A percentile compares a stretch with the other conserved stretches of the same genome.
phyloP scores from a whole-genome alignment of 257 asterid genomes.

The Plantago ovata region DNA sequence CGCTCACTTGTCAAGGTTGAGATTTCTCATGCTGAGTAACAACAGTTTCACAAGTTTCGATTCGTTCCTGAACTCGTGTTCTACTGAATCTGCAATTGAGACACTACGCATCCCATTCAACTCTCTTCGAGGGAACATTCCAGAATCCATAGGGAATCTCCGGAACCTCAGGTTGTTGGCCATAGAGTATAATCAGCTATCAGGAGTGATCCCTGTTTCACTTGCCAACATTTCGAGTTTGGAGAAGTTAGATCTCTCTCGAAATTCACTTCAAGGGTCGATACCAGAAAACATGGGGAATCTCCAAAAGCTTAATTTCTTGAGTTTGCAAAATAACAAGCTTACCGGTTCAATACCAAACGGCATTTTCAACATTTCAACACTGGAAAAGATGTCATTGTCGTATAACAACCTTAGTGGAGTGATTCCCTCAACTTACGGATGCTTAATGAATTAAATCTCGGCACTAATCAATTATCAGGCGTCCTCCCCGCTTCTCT shows the following conservation, averaged over 20 bases:
- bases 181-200: neutral
- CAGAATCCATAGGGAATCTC: slow-evolving; percentile 1
- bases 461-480: too few relatives aligned
- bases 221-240: too few relatives aligned
- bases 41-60: neutral
- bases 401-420: slow-evolving; percentile 3
- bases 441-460: slow-evolving; percentile 1
- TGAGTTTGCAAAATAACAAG: neutral
- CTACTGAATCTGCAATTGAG: neutral
- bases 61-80: neutral
- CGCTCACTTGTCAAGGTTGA: slow-evolving; percentile 8
- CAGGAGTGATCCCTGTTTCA: neutral
- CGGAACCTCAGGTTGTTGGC: neutral
- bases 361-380: neutral
- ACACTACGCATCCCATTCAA: neutral
- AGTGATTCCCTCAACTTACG: slow-evolving; percentile 17
- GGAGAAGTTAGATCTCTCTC: too few relatives aligned
- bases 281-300: neutral
- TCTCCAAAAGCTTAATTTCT: neutral
- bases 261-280: neutral
- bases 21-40: neutral
- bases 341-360: slow-evolving; percentile 1
- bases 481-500: too few relatives aligned
- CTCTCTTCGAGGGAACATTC: neutral
- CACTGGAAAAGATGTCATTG: slow-evolving; percentile 3